Evolutionary conservation across 2,329 filamentous ascomycete genomes (phyloP), one percentile per base, ranked within the genome.

Genomic region (Myriosclerotinia scirpicola): DNA sequence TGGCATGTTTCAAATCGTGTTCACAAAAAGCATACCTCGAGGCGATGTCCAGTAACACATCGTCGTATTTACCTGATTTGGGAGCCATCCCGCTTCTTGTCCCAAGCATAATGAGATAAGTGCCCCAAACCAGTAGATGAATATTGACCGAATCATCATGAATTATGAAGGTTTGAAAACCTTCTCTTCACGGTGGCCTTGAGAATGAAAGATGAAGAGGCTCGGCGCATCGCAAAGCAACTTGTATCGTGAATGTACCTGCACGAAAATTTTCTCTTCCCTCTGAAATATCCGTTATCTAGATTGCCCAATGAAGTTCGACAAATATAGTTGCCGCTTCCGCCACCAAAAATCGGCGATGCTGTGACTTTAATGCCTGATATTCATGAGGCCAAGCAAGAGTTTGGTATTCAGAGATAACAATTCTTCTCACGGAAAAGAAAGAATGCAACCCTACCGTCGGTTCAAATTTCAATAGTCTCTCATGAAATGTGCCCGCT

Each of bases 41-140:
- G 79, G 75, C 54, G 72, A 70, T 30, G 71, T 69, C 88, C 88
- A 90, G 58, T 75, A 76, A 74, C 87, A 90, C 74, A 90, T 84
- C 17, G 82, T 83, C 7, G 84, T 80, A 72, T 84, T 87, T 64
- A 85, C 77, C 74, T 89, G 84, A 48, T 77, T 76, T 1, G 75
- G 54, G n/a, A 71, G 64, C 85, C 86, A 88, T 77, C 76, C 75
- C 64, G 79, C 73, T 74, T 79, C 77, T 67, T 85, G 84, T 22
- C 79, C 82, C 26, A 69, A 67, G 70, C 73, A 69, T 59, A 72
- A 71, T 66, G 71, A 70, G 67, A 76, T 62, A 15, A 68, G 54
- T n/a, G 67, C 64, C 22, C 54, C 67, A 44, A 64, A 53, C 30
- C 72, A 53, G 22, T 71, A 67, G 30, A 60, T 67, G 26, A 68